Conservation (phyloP, 495 filamentous ascomycete genomes). For the Penicillium argentinense region DNA sequence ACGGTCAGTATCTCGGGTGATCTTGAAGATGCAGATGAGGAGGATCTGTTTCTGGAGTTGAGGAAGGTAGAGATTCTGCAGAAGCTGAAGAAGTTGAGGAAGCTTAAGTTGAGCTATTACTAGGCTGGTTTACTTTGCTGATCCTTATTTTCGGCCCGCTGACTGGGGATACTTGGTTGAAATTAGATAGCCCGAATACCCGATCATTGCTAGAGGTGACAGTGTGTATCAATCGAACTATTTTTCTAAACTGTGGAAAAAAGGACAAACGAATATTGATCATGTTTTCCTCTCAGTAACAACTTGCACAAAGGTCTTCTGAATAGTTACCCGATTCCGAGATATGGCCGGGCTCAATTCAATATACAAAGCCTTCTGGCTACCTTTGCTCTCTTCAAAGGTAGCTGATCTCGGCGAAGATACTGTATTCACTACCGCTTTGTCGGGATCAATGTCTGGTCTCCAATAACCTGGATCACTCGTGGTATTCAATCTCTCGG, state of each 20-base stretch:
- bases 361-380: slow-evolving; percentile 11
- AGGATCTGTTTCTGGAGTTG: slow-evolving; percentile 41
- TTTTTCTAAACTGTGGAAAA: no score
- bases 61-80: slow-evolving; percentile 44
- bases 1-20: slow-evolving; percentile 28
- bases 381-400: slow-evolving; percentile 5
- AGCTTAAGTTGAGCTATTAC: slow-evolving; percentile 25
- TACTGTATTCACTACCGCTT: slow-evolving; percentile 4
- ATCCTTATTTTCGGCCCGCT: no score
- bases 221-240: no score
- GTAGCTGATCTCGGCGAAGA: background rate
- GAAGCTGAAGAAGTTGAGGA: slow-evolving; percentile 37
- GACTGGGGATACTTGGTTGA: no score
- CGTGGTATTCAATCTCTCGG: background rate
- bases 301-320: background rate
- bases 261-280: no score
- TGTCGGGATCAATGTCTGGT: slow-evolving; percentile 11
- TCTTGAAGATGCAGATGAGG: slow-evolving; percentile 41
- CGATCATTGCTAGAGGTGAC: no score
- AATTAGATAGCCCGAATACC: no score
- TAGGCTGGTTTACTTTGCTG: no score
- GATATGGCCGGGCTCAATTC: background rate
- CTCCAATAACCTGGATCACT: slow-evolving; percentile 12
- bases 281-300: background rate
- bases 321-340: background rate